phyloP scores from a whole-genome alignment of 306 rosid genomes.

The Acacia melanoxylon region DNA sequence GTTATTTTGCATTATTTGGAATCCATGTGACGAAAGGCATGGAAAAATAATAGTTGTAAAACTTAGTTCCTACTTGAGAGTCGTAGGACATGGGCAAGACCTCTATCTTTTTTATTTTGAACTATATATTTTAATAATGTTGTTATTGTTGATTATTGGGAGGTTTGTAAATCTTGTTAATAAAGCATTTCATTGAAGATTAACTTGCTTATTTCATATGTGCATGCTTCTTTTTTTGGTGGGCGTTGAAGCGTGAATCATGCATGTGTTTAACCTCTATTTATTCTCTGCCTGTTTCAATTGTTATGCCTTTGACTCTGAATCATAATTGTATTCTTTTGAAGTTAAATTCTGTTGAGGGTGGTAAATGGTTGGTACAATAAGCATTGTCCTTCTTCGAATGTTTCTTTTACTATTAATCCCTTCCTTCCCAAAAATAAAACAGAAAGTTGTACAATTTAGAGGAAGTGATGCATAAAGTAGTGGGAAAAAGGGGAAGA shows the following conservation, averaged over 20 bases:
- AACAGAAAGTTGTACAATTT: no score
- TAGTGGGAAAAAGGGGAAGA: no score
- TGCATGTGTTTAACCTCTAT: constrained; percentile 10
- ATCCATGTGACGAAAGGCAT: neutral
- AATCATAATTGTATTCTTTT: neutral
- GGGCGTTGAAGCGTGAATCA: neutral
- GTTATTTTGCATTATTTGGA: neutral
- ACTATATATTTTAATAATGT: neutral
- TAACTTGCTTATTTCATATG: neutral
- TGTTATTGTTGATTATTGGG: constrained; percentile 19
- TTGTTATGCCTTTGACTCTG: neutral
- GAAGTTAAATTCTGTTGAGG: neutral
- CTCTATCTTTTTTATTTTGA: neutral
- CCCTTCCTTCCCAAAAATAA: no score
- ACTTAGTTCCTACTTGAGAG: neutral
- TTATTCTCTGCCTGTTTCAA: constrained; percentile 17
- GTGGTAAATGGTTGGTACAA: no score
- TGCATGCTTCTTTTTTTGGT: neutral
- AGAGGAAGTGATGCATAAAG: no score
- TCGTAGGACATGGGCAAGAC: neutral
- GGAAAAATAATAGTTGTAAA: neutral
- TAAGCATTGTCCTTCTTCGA: no score
- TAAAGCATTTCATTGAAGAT: constrained; percentile 26
- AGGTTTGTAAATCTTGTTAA: constrained; percentile 48
- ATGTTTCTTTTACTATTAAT: no score